A percentile compares a stretch with the other conserved stretches of the same genome.
Evolutionary conservation across 768 basidiomycete species (phyloP).

Genomic region (Termitomyces sp.): DNA sequence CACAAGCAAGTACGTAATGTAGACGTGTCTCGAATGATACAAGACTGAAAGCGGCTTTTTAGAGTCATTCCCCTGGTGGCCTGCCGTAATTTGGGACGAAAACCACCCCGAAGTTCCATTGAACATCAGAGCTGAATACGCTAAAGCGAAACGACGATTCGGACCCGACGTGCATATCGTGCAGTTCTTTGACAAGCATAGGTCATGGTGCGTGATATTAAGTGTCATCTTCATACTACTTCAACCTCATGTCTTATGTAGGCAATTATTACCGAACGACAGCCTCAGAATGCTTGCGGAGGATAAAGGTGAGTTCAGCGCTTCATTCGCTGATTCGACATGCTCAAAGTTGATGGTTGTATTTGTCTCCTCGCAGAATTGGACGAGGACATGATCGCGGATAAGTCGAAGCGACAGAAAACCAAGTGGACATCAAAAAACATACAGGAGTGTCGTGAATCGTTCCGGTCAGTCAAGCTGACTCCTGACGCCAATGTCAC

Average conservation of each 20-base stretch:
- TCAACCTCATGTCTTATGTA: constrained; percentile 17
- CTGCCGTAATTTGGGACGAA: constrained; percentile 68
- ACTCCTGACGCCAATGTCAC: not conserved
- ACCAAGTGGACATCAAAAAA: constrained; percentile 48
- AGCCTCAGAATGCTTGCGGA: constrained; percentile 67
- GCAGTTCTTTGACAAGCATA: constrained; percentile 70
- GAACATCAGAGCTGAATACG: constrained; percentile 24
- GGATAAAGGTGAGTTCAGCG: constrained; percentile 47
- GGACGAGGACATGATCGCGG: constrained; percentile 57
- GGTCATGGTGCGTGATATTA: constrained; percentile 48
- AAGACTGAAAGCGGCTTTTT: not conserved
- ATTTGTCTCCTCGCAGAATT: constrained; percentile 37
- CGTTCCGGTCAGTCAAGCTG: constrained; percentile 48
- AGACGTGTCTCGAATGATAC: not conserved
- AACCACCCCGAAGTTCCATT: constrained; percentile 54
- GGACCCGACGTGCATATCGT: constrained; percentile 54
- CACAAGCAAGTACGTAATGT: constrained; percentile 55
- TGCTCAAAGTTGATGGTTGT: not conserved
- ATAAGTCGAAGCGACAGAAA: constrained; percentile 44
- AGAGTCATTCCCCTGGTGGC: constrained; percentile 87
- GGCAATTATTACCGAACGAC: constrained; percentile 57
- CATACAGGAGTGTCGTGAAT: constrained; percentile 52
- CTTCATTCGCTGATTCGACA: not conserved
- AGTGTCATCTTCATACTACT: not conserved
- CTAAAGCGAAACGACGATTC: constrained; percentile 27